Evolutionary conservation across 768 basidiomycete genomes (phyloP), one percentile per base, ranked within the genome.

Genomic region (Lentinula raphanica): DNA sequence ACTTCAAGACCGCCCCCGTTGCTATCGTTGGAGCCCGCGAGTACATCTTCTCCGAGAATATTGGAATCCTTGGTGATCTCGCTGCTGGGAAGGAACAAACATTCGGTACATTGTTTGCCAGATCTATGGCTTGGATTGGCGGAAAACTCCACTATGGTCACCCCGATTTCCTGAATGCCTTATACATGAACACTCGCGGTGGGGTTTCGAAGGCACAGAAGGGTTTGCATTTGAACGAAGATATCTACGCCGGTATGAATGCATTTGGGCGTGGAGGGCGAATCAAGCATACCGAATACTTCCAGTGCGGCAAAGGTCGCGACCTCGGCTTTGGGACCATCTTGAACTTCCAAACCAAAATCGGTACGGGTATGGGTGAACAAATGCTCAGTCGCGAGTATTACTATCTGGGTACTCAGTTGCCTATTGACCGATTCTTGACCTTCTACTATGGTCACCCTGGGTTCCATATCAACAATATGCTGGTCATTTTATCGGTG

Each of bases 341-440:
- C 67, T 76, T 99, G 66, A 99, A 99, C 74, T 99, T 99, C 89
- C 90, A 94, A 80, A 99, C 97, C 58, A 99, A 99, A 84, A 95
- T 99, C 66, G 96, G 97, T 12, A 98, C 95, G n/a, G 97, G 97
- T 72, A 99, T 99, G 97, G 97, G 97, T 36, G 97, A 99, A 71
- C 97, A 99, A 73, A 93, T 98, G 92, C 82, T 99, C 67, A 97
- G 94, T 75, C 86, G 97, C 62, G 97, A 98, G 74, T 98, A 99
- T 71, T 99, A 99, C 73, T 98, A 98, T 67, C 74, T 99, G 62
- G 97, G 97, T 28, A 99, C 97, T 23, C 97, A 98, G 69, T 83
- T 99, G 54, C 95, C 97, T 36, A 88, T 98, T 69, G 97, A 99
- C 71, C 87, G 97, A 45, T 99, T 99, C 86, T 77, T 99, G 72